Percentiles rank a stretch among this genome's conserved stretches.
These are phyloP conservation scores for Celoporthe dispersa DNA, from an alignment of 2,329 filamentous ascomycete species.

Conservation along the genomic window DNA sequence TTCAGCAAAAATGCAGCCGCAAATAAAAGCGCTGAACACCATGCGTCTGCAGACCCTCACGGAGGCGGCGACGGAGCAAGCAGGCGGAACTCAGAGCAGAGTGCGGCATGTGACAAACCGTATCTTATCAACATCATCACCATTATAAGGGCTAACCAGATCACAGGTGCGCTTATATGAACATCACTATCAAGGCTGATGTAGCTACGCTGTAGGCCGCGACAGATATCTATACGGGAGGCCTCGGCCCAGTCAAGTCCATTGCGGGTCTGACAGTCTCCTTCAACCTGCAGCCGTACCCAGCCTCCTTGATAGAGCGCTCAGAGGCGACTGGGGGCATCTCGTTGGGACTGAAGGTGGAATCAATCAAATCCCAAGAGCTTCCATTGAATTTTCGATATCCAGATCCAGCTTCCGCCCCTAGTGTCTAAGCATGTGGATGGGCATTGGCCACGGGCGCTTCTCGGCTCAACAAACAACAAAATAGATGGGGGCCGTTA, in stretches of 20 bases:
- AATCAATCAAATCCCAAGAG: too few species aligned
- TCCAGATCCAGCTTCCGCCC: too few species aligned
- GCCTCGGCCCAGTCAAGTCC: background rate
- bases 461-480: too few species aligned
- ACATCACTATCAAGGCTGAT: constrained; percentile 20
- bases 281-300: constrained; percentile 14
- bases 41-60: background rate
- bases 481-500: too few species aligned
- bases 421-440: too few species aligned
- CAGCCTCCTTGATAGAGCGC: background rate
- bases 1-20: constrained; percentile 25
- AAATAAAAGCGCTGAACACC: constrained; percentile 22
- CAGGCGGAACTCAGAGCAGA: background rate
- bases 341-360: background rate
- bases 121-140: too few species aligned
- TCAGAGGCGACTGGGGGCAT: constrained; percentile 9
- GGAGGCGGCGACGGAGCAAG: constrained; percentile 13
- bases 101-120: background rate
- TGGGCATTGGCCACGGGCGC: too few species aligned
- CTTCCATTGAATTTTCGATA: too few species aligned
- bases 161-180: constrained; percentile 20
- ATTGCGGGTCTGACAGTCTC: constrained; percentile 1
- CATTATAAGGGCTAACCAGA: too few species aligned
- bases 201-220: constrained; percentile 11
- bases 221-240: constrained; percentile 1